A percentile compares a stretch with the other conserved stretches of the same genome.
Conservation (phyloP, 2,329 filamentous ascomycete genomes). For the Arthrobotrys musiformis region DNA sequence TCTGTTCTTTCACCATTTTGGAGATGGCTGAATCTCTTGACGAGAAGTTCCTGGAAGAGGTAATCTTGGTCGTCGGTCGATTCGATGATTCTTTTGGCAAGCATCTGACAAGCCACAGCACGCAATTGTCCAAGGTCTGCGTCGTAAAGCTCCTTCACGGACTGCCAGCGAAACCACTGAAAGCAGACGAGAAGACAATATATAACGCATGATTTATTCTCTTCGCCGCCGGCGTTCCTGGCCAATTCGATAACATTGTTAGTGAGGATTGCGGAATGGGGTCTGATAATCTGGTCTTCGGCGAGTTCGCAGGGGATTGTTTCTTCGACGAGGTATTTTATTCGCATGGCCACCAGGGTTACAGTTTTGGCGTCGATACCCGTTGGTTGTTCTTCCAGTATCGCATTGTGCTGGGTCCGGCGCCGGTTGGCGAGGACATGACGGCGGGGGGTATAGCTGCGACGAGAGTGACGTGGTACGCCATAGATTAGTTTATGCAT, state of each 20-base stretch:
- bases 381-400: slow-evolving; percentile 22
- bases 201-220: slow-evolving; percentile 82
- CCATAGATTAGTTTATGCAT: slow-evolving; percentile 49
- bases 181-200: slow-evolving; percentile 81
- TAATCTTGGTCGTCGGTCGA: slow-evolving; percentile 80
- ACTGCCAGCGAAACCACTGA: slow-evolving; percentile 66
- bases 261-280: slow-evolving; percentile 89
- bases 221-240: slow-evolving; percentile 79
- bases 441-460: slow-evolving; percentile 42
- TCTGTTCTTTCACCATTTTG: slow-evolving; percentile 76
- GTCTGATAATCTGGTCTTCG: slow-evolving; percentile 75
- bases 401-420: not conserved
- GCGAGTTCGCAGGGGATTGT: slow-evolving; percentile 91
- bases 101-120: slow-evolving; percentile 85
- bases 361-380: slow-evolving; percentile 72
- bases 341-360: slow-evolving; percentile 85
- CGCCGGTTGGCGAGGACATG: slow-evolving; percentile 20
- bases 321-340: slow-evolving; percentile 80
- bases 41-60: slow-evolving; percentile 77
- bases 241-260: slow-evolving; percentile 80
- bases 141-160: slow-evolving; percentile 83
- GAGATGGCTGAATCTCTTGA: slow-evolving; percentile 88
- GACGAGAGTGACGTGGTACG: slow-evolving; percentile 26
- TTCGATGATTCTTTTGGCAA: slow-evolving; percentile 90
- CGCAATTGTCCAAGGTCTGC: slow-evolving; percentile 77